Evolutionary conservation across 1,139 yeast species (phyloP).

Genomic region (Pichia sp.): DNA sequence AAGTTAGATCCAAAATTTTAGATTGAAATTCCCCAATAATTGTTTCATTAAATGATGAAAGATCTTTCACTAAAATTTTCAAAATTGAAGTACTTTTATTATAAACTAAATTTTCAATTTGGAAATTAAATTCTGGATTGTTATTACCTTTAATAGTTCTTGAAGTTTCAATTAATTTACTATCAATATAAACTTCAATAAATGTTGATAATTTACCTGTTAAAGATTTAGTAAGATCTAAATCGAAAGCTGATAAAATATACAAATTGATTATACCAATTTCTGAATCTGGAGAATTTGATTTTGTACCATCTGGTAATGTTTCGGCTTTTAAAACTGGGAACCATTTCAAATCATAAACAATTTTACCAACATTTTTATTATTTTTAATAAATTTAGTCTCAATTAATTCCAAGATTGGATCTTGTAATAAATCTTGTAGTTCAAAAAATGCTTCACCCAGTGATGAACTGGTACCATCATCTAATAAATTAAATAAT

Average conservation of each 20-base stretch:
- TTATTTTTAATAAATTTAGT: slow-evolving; percentile 36
- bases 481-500: slow-evolving; percentile 46
- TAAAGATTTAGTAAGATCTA: slow-evolving; percentile 58
- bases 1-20: slow-evolving; percentile 43
- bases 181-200: slow-evolving; percentile 54
- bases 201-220: slow-evolving; percentile 68
- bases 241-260: slow-evolving; percentile 63
- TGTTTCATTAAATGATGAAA: slow-evolving; percentile 38
- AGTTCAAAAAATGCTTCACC: slow-evolving; percentile 55
- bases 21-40: slow-evolving; percentile 50
- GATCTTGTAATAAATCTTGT: slow-evolving; percentile 52
- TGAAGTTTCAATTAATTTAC: slow-evolving; percentile 45
- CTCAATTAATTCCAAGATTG: slow-evolving; percentile 28
- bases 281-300: slow-evolving; percentile 49
- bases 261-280: slow-evolving; percentile 67
- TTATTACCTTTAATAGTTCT: slow-evolving; percentile 61
- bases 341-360: slow-evolving; percentile 59
- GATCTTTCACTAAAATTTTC: slow-evolving; percentile 53
- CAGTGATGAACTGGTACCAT: slow-evolving; percentile 48
- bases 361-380: slow-evolving; percentile 51
- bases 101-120: slow-evolving; percentile 53
- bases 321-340: slow-evolving; percentile 42
- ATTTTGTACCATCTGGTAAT: slow-evolving; percentile 46
- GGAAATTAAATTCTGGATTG: slow-evolving; percentile 66
- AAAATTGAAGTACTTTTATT: slow-evolving; percentile 52